These are phyloP conservation scores for Eucalyptus victrix DNA, from an alignment of 345 rosid genomes.

Conservation along the genomic window DNA sequence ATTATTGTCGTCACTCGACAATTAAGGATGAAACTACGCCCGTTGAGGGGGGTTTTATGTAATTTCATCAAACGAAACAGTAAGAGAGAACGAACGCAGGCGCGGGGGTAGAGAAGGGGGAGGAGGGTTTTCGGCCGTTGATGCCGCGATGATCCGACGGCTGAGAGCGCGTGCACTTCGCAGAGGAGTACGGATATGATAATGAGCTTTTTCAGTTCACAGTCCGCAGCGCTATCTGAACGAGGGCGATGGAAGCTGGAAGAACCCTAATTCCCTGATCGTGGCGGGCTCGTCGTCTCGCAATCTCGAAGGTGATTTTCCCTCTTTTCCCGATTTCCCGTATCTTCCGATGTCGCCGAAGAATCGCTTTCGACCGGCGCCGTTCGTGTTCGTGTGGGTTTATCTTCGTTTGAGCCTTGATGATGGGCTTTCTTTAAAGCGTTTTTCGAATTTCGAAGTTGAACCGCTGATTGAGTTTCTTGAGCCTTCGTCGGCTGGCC, in stretches of 20 bases:
- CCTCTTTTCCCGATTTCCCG: not conserved
- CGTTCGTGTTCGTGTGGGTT: not conserved
- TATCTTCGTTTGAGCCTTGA: not conserved
- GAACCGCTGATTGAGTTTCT: not conserved
- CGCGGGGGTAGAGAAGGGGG: too few species aligned
- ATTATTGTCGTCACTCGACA: too few species aligned
- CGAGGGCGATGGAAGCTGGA: not conserved
- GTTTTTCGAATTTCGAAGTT: not conserved
- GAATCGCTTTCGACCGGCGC: not conserved
- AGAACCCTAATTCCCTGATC: not conserved
- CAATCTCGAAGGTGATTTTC: not conserved
- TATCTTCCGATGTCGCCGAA: not conserved
- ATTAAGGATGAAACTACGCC: too few species aligned
- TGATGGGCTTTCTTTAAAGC: not conserved
- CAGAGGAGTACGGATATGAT: not conserved
- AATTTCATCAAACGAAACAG: too few species aligned
- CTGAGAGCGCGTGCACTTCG: accelerated
- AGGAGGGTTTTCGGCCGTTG: not conserved
- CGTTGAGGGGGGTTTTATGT: too few species aligned
- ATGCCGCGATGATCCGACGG: not conserved
- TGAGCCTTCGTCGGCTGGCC: not conserved
- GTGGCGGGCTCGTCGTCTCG: not conserved
- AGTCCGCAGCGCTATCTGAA: not conserved
- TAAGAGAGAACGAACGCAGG: too few species aligned
- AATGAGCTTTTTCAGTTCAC: not conserved